A percentile compares a stretch with the other conserved stretches of the same genome.
phyloP scores from a whole-genome alignment of 148 eudicot genomes.

The Drosera capensis region DNA sequence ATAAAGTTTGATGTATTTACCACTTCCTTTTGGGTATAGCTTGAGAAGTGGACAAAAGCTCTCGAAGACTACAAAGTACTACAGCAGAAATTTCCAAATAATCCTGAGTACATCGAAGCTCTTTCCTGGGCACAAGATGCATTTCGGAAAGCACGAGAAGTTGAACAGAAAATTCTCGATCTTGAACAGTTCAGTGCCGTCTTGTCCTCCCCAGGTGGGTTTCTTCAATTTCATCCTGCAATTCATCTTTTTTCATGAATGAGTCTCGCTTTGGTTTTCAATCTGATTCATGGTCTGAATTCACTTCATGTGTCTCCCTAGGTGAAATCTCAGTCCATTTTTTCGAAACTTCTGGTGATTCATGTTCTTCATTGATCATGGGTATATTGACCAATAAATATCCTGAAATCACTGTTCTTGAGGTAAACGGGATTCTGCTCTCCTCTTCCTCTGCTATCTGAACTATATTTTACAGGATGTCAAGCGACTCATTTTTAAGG shows the following conservation, averaged over 20 bases:
- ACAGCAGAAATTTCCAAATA: no score
- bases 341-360: conserved; percentile 21
- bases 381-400: conserved; percentile 43
- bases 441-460: not conserved
- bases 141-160: no score
- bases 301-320: no score
- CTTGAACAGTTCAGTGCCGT: conserved; percentile 67
- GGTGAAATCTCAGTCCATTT: conserved; percentile 70
- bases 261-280: no score
- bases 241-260: not conserved
- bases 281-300: no score
- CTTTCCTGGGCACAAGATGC: no score
- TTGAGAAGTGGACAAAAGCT: no score
- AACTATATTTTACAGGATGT: no score
- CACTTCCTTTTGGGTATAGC: no score
- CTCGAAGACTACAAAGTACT: no score
- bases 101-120: no score
- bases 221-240: not conserved
- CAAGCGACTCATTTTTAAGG: not conserved
- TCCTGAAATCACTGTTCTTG: conserved; percentile 63
- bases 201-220: conserved; percentile 40
- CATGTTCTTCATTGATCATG: conserved; percentile 46
- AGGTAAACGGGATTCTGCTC: conserved; percentile 21
- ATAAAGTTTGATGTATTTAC: no score
- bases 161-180: conserved; percentile 43